These are phyloP conservation scores for Dactylorhiza incarnata DNA, from an alignment of 106 monocot genomes.

Conservation along the genomic window DNA sequence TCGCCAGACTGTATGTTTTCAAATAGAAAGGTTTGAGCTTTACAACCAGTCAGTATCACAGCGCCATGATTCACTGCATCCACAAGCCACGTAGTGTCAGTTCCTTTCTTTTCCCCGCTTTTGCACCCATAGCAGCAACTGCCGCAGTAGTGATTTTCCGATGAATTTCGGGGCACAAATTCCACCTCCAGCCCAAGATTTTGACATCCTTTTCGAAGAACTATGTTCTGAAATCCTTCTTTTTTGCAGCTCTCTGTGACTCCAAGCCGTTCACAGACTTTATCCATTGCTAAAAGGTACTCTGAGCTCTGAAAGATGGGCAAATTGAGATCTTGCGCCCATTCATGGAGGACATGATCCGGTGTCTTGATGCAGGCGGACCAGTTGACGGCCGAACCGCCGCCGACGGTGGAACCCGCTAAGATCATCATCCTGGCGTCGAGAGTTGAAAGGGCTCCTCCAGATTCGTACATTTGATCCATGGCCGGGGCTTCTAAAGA, in stretches of 20 bases:
- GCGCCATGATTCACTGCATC: slow-evolving; percentile 62
- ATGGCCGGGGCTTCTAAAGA: slow-evolving; percentile 42
- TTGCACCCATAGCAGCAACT: slow-evolving; percentile 59
- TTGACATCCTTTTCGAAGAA: slow-evolving; percentile 74
- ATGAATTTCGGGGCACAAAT: slow-evolving; percentile 45
- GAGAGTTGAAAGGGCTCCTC: slow-evolving; percentile 29
- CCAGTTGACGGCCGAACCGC: slow-evolving; percentile 74
- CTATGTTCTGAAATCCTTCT: slow-evolving; percentile 75
- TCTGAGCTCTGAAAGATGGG: slow-evolving; percentile 30
- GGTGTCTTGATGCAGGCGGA: slow-evolving; percentile 61
- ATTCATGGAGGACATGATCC: slow-evolving; percentile 45
- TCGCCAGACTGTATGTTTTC: slow-evolving; percentile 11
- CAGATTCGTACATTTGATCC: slow-evolving; percentile 50
- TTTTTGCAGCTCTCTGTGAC: slow-evolving; percentile 50
- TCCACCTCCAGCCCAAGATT: slow-evolving; percentile 64
- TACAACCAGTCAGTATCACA: slow-evolving; percentile 64
- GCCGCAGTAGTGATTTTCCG: slow-evolving; percentile 67
- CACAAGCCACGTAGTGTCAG: slow-evolving; percentile 68
- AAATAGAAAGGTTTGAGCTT: slow-evolving; percentile 61
- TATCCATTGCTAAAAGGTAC: slow-evolving; percentile 64
- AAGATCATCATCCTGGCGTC: slow-evolving; percentile 41
- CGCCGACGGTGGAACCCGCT: slow-evolving; percentile 66
- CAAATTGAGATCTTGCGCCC: slow-evolving; percentile 45
- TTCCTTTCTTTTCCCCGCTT: slow-evolving; percentile 55
- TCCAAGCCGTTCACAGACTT: slow-evolving; percentile 60